Evolutionary conservation across 1,284 basidiomycete genomes (phyloP), one percentile per base, ranked within the genome.

Genomic region (Tremellales sp.): DNA sequence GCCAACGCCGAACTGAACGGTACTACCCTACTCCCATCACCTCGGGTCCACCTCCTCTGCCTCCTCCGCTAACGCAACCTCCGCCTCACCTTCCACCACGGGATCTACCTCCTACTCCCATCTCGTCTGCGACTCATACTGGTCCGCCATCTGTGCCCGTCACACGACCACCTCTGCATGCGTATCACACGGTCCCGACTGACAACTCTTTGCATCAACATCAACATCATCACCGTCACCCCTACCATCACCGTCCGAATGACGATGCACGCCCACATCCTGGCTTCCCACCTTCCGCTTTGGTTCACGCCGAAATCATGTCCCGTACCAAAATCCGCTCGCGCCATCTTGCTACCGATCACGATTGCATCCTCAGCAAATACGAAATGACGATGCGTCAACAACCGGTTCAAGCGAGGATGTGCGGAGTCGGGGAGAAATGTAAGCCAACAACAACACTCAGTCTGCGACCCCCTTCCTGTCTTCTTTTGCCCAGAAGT

Each of bases 361-460:
- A 64, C 40, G 44, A 55, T 52, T 61, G 57, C 49, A 63, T 68
- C 54, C 61, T 72, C 73, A 90, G 89, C 68, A 82, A 85, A 52
- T 93, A 92, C 71, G 83, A 89, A 49, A 81, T 93, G 59, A 82
- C 79, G 27, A 83, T 93, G 49, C 80, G 87, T 40, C 90, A 93
- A 69, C 87, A 94, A 74, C 90, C 90, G 1, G 86, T 89, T 67
- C 76, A 78, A 56, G 89, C 90, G 2, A 80, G 90, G 48, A 92
- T 94, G 88, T 92, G 89, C 64, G 89, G 89, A 43, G 85, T 90
- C 6, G 89, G 89, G 44, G 89, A 91, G 62, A 87, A 87, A 79
- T 83, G 84, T 82, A 37, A 58, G 69, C 64, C 36, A 31, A 31
- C 15, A 8, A 8, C 15, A 8, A 15, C 15, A 31, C 15, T 15